Conservation (phyloP, 176 grass and related monocot species). For the Carex pumila region DNA sequence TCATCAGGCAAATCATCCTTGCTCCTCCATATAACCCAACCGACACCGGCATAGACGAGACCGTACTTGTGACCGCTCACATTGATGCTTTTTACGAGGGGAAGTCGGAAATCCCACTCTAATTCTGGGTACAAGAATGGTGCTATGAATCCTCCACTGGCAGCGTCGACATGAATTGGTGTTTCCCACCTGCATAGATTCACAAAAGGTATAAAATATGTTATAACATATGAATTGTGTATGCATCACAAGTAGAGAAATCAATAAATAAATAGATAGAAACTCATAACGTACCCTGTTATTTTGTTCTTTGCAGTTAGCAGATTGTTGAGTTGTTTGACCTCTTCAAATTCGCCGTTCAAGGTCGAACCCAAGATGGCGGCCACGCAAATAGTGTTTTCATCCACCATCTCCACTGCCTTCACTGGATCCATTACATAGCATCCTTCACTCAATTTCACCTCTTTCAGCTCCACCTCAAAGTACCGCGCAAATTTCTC, state of each 20-base stretch:
- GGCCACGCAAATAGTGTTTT: constrained; percentile 95
- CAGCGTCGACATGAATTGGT: constrained; percentile 83
- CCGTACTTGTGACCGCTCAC: constrained; percentile 97
- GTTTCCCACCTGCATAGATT: constrained; percentile 50
- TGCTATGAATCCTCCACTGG: constrained; percentile 84
- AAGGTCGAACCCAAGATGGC: constrained; percentile 87
- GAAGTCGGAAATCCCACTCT: constrained; percentile 90
- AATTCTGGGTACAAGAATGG: constrained; percentile 74
- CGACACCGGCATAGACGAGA: constrained; percentile 79
- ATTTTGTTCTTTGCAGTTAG: constrained; percentile 49
- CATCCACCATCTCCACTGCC: constrained; percentile 71
- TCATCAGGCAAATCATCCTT: constrained; percentile 73
- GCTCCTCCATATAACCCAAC: constrained; percentile 75
- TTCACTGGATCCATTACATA: constrained; percentile 79
- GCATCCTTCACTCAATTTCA: constrained; percentile 64
- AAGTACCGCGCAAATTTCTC: constrained; percentile 96
- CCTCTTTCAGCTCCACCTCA: constrained; percentile 91
- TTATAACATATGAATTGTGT: not conserved
- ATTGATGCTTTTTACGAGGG: constrained; percentile 84
- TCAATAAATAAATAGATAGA: not conserved
- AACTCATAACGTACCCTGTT: constrained; percentile 31
- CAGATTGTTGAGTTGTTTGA: constrained; percentile 52
- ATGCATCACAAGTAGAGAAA: no score
- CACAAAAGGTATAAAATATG: not conserved
- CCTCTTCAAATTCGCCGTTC: constrained; percentile 91